A percentile compares a stretch with the other conserved stretches of the same genome.
phyloP scores from a whole-genome alignment of 352 stramenopile species.

The Globisporangium radiosum region DNA sequence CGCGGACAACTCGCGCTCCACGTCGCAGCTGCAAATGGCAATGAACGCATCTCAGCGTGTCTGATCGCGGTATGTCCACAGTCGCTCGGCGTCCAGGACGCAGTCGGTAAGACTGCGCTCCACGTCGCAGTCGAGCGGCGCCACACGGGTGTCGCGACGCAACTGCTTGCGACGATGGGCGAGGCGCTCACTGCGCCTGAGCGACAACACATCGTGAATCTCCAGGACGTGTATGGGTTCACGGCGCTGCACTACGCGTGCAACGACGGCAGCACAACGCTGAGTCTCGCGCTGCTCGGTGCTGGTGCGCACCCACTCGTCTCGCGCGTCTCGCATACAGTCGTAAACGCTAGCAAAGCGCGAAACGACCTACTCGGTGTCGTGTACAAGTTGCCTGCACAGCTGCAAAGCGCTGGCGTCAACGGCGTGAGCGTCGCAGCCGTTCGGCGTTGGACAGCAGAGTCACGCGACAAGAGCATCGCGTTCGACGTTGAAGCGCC shows the following conservation, averaged over 20 bases:
- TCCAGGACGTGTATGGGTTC: conserved; percentile 45
- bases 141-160: conserved; percentile 22
- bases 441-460: conserved; percentile 4
- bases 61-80: conserved; percentile 36
- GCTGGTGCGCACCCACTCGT: conserved; percentile 21
- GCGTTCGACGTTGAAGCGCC: conserved; percentile 22
- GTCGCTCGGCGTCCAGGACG: conserved; percentile 27
- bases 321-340: conserved; percentile 15
- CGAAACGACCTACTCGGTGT: conserved; percentile 20
- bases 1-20: conserved; percentile 36
- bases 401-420: conserved; percentile 2
- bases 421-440: conserved; percentile 2
- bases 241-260: conserved; percentile 55
- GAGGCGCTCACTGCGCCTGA: neutral
- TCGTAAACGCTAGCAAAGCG: conserved; percentile 3
- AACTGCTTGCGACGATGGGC: conserved; percentile 22
- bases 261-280: conserved; percentile 19
- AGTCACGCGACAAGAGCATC: neutral
- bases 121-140: conserved; percentile 37
- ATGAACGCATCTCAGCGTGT: conserved; percentile 43
- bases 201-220: neutral
- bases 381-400: conserved; percentile 21
- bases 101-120: conserved; percentile 34
- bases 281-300: conserved; percentile 27
- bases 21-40: conserved; percentile 36